Evolutionary conservation across 2,329 filamentous ascomycete genomes (phyloP).

Genomic region (Drechslerella coelobrocha): DNA sequence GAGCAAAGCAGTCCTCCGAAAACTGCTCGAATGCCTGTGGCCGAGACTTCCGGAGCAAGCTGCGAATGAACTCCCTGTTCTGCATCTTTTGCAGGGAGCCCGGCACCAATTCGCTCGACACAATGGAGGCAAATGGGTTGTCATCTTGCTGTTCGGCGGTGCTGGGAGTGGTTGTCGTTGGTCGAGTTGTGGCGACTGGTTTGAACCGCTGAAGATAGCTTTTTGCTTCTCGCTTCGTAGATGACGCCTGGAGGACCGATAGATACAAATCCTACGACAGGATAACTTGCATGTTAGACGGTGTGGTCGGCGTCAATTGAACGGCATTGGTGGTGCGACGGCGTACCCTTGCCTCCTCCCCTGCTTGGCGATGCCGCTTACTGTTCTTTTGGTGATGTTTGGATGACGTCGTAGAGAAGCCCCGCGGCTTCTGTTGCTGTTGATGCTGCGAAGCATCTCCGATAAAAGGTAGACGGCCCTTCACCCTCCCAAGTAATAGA

Average conservation of each 20-base stretch:
- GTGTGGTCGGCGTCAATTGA: not conserved
- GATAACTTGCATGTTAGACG: not conserved
- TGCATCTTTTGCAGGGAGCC: constrained; percentile 66
- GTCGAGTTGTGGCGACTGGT: constrained; percentile 52
- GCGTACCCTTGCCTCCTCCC: constrained; percentile 45
- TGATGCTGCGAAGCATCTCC: constrained; percentile 27
- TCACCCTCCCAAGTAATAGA: constrained; percentile 19
- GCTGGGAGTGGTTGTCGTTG: constrained; percentile 51
- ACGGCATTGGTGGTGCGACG: not conserved
- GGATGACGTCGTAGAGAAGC: constrained; percentile 16
- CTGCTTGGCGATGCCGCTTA: constrained; percentile 30
- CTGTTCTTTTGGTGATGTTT: constrained; percentile 17
- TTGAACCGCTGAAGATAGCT: constrained; percentile 89
- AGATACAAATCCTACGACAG: constrained; percentile 76
- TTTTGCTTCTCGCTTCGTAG: constrained; percentile 90
- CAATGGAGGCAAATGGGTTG: constrained; percentile 64
- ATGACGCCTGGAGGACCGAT: constrained; percentile 83
- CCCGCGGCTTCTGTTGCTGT: too few species aligned
- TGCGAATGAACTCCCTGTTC: constrained; percentile 68
- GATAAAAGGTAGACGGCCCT: constrained; percentile 13
- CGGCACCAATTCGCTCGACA: constrained; percentile 67
- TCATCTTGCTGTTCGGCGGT: constrained; percentile 55
- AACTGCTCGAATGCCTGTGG: constrained; percentile 54
- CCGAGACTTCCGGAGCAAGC: constrained; percentile 57
- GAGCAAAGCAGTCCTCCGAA: constrained; percentile 55